Percentiles rank a stretch among this genome's conserved stretches.
phyloP scores from a whole-genome alignment of 129 eudicot genomes.

The Arctium minus region DNA sequence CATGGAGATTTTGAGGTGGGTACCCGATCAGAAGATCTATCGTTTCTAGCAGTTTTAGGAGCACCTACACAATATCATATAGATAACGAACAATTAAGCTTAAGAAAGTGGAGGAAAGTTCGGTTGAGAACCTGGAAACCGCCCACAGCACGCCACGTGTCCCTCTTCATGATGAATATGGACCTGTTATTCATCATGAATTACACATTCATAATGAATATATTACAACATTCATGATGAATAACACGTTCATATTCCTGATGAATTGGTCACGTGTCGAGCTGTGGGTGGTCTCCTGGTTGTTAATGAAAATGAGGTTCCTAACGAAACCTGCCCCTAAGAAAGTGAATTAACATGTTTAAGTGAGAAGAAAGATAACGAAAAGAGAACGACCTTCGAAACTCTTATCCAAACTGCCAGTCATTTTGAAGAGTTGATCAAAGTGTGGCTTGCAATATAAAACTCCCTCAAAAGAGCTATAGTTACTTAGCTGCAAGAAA shows the following conservation, averaged over 20 bases:
- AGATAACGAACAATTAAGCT: background rate
- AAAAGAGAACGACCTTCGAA: slow-evolving; percentile 51
- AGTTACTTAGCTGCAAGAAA: slow-evolving; percentile 59
- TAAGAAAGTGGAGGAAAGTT: background rate
- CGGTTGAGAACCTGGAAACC: background rate
- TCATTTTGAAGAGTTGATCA: slow-evolving; percentile 73
- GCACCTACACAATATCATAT: background rate
- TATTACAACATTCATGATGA: background rate
- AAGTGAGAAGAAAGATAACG: background rate
- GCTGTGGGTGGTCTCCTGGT: background rate
- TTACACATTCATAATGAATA: background rate
- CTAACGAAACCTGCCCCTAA: too few relatives aligned
- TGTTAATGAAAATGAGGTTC: background rate
- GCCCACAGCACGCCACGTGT: background rate
- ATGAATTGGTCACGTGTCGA: background rate
- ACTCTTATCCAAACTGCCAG: slow-evolving; percentile 78
- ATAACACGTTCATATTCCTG: background rate
- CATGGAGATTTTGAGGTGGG: background rate
- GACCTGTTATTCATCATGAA: background rate
- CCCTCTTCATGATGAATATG: background rate
- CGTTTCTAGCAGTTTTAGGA: background rate
- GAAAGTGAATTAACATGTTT: too few relatives aligned
- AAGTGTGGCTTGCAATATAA: slow-evolving; percentile 74
- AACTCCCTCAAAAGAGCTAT: slow-evolving; percentile 74
- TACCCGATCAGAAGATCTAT: background rate